Base-by-base conservation (phyloP, 805 yeast genomes). In the Myxozyma geophila region DNA sequence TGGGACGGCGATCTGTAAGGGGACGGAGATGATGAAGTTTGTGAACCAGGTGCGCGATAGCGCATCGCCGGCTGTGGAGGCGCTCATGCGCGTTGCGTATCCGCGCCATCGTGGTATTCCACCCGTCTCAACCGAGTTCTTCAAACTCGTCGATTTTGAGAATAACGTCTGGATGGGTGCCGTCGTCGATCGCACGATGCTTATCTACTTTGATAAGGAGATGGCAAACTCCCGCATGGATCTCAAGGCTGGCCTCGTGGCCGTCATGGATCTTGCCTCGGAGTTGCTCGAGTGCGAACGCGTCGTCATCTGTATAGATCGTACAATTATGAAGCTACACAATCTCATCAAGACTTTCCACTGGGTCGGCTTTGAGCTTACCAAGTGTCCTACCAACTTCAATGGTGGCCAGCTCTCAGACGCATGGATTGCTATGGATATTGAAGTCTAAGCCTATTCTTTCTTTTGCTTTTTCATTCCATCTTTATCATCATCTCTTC, bases 341-440 rank as follows among this genome's bases (percentile, higher is more conserved):
- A 36, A 52, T 37, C 54, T 62, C 12, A 50, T 63, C 35, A 58
- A 58, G 8, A 60, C 67, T 36, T 64, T 70, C 48, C 54, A 59
- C 54, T 70, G 71, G 70, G 66, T 70, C 35, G 72, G 72, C 10
- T 70, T 70, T 46, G 67, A 67, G 49, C 40, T 70, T 37, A 47
- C 64, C 15, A 64, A 58, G 44, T 50, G 60, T 53, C 63, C 68
- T 8, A 13, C 47, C 13, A 52, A 58, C 13, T 15, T 56, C 17
- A 62, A 62, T 43, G 60, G 55, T 21, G 67, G 69, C 6, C 64
- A 57, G 54, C 41, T 63, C 28, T 60, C 63, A 28, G 68, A 64
- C 21, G 66, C 67, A 13, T 69, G 71, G 71, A 58, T 64, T 15
- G 67, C 66, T n/a, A 62, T 69, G 62, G 62, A 67, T 10, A 67